Evolutionary conservation across 495 filamentous ascomycete species (phyloP).

Genomic region (Xanthoparmelia taractica): DNA sequence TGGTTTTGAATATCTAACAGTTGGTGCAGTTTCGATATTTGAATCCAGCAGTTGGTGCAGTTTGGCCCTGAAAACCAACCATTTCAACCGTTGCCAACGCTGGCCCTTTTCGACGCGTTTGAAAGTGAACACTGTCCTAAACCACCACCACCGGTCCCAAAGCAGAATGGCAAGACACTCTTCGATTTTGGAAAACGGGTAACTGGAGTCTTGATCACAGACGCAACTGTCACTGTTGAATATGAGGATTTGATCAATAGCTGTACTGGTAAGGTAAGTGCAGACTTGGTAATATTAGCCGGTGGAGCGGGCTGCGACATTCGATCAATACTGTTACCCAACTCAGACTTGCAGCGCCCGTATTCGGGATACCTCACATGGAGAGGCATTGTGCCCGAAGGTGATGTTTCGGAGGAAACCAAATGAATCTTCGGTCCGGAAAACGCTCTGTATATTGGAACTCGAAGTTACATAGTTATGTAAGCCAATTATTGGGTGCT

Average conservation of each 20-base stretch:
- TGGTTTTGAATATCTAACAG: too few relatives aligned
- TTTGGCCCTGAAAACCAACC: too few relatives aligned
- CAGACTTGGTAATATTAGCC: slow-evolving; percentile 28
- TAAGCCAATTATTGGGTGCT: too few relatives aligned
- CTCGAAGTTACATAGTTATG: too few relatives aligned
- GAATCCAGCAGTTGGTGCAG: too few relatives aligned
- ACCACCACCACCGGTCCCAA: slow-evolving; percentile 1
- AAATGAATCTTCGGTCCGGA: too few relatives aligned
- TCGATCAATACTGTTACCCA: slow-evolving; percentile 20
- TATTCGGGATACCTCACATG: slow-evolving; percentile 46
- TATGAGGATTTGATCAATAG: slow-evolving; percentile 6
- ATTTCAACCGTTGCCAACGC: too few relatives aligned
- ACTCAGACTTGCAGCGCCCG: slow-evolving; percentile 6
- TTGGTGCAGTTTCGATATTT: too few relatives aligned
- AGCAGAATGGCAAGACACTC: neutral
- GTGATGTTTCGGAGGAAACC: slow-evolving; percentile 30
- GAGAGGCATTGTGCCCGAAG: slow-evolving; percentile 43
- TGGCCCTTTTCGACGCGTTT: slow-evolving; percentile 27
- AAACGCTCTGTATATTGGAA: too few relatives aligned
- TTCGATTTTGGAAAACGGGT: slow-evolving; percentile 17
- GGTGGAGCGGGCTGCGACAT: slow-evolving; percentile 25
- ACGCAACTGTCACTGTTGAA: slow-evolving; percentile 1
- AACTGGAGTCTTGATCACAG: too few relatives aligned
- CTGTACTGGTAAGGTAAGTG: neutral
- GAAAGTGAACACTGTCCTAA: slow-evolving; percentile 20